A percentile compares a stretch with the other conserved stretches of the same genome.
These are phyloP conservation scores for Pythium phragmitis DNA, from an alignment of 352 stramenopile species.

Conservation along the genomic window DNA sequence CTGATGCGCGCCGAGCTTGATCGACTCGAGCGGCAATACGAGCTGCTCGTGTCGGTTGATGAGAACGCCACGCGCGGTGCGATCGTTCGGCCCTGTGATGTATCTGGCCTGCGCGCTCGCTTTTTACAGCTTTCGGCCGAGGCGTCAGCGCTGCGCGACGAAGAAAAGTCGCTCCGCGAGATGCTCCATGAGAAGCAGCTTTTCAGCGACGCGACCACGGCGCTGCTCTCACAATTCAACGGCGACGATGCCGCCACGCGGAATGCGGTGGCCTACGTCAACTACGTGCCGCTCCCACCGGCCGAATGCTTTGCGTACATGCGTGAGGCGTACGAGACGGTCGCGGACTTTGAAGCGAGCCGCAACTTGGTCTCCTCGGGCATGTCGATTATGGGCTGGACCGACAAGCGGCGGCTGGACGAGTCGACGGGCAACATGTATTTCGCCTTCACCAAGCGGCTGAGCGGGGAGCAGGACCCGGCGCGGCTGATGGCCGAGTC, in stretches of 20 bases:
- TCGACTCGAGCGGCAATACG: slow-evolving; percentile 46
- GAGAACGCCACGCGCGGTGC: slow-evolving; percentile 26
- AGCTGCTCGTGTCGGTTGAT: slow-evolving; percentile 29
- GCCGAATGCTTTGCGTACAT: slow-evolving; percentile 48
- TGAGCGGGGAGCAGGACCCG: slow-evolving; percentile 30
- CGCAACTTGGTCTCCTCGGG: slow-evolving; percentile 47
- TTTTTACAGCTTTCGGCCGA: slow-evolving; percentile 44
- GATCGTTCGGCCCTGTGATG: slow-evolving; percentile 32
- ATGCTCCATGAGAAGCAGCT: slow-evolving; percentile 60
- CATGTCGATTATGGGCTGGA: slow-evolving; percentile 27
- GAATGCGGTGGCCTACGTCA: slow-evolving; percentile 34
- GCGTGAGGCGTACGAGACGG: slow-evolving; percentile 53
- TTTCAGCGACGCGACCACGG: slow-evolving; percentile 42
- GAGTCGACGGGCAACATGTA: slow-evolving; percentile 46
- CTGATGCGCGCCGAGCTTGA: slow-evolving; percentile 56
- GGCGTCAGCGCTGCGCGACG: slow-evolving; percentile 41
- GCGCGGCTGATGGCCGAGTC: slow-evolving; percentile 44
- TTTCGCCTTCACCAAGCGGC: slow-evolving; percentile 61
- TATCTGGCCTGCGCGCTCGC: slow-evolving; percentile 29
- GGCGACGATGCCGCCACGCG: slow-evolving; percentile 25
- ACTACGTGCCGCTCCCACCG: slow-evolving; percentile 31
- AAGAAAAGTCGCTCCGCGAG: slow-evolving; percentile 46
- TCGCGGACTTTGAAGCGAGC: slow-evolving; percentile 44
- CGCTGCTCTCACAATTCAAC: slow-evolving; percentile 34
- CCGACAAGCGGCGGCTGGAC: slow-evolving; percentile 43